A percentile compares a stretch with the other conserved stretches of the same genome.
phyloP scores from a whole-genome alignment of 2,329 filamentous ascomycete genomes.

The Clarireedia monteithiana region DNA sequence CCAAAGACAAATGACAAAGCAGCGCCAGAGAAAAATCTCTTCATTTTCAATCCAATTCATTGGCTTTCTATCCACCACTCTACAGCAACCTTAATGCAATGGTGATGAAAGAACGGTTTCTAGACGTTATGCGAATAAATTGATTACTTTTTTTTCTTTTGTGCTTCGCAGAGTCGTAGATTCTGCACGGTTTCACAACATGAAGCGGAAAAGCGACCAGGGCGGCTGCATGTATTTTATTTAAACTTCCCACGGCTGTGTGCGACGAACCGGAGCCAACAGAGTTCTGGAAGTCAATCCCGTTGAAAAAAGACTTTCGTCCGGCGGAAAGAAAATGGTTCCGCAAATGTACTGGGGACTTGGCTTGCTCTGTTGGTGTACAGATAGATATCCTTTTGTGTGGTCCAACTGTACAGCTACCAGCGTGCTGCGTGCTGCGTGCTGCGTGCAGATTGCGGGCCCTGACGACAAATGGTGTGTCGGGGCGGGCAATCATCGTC shows the following conservation, averaged over 20 bases:
- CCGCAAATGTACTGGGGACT: no score
- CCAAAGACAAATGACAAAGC: background rate
- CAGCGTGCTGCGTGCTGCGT: background rate
- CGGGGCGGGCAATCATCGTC: background rate
- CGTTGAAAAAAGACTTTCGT: background rate
- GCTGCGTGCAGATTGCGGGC: background rate
- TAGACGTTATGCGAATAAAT: background rate
- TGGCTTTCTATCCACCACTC: background rate
- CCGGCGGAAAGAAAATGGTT: no score
- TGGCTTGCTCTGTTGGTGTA: no score
- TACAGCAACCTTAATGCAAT: background rate
- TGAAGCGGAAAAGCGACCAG: background rate
- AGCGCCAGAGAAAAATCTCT: background rate
- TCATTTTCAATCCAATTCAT: background rate
- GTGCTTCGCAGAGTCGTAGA: background rate
- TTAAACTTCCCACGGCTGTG: background rate
- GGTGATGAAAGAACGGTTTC: background rate
- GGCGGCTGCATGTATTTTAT: no score
- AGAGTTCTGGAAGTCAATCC: background rate
- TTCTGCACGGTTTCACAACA: background rate
- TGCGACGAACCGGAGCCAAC: background rate
- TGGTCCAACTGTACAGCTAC: background rate
- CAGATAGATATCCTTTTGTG: background rate
- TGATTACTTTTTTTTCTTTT: background rate
- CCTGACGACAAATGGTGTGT: background rate